Conservation (phyloP, 73 alveolate genomes). For the Uronychia binucleata region DNA sequence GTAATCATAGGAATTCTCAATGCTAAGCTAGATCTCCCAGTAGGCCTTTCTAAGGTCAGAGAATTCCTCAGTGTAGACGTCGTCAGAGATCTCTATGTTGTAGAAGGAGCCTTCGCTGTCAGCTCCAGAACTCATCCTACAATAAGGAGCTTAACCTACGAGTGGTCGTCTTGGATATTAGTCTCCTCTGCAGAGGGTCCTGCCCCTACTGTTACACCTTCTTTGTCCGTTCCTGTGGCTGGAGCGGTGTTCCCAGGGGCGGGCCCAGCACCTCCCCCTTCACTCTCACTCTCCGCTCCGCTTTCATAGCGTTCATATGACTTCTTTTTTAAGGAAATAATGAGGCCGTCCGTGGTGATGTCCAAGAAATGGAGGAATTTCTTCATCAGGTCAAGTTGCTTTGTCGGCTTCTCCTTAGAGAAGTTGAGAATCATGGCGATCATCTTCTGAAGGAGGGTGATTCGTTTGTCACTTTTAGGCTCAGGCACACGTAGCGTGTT, state of each 20-base stretch:
- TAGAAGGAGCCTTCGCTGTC: slow-evolving; percentile 2
- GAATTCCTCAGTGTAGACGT: slow-evolving; percentile 1
- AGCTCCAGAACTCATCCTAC: slow-evolving; percentile 1
- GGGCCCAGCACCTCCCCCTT: neutral
- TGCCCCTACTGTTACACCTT: neutral
- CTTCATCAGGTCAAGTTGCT: slow-evolving; percentile 1
- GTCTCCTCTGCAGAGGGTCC: neutral
- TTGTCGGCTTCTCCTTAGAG: slow-evolving; percentile 21
- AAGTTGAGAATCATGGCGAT: slow-evolving; percentile 18
- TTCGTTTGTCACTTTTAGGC: slow-evolving; percentile 14
- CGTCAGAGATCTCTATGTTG: slow-evolving; percentile 45
- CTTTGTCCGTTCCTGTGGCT: neutral
- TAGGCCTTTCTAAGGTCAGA: slow-evolving; percentile 33
- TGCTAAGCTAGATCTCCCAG: slow-evolving; percentile 36
- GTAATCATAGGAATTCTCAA: slow-evolving; percentile 21
- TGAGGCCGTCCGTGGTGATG: neutral
- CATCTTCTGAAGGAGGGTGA: slow-evolving; percentile 10
- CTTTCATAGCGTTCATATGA: slow-evolving; percentile 39
- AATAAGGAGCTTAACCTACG: no score
- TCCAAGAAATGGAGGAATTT: slow-evolving; percentile 7
- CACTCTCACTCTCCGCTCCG: slow-evolving; percentile 19
- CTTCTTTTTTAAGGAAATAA: slow-evolving; percentile 14
- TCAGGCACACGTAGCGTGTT: slow-evolving; percentile 30
- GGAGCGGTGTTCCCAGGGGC: neutral
- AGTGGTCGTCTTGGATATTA: neutral